Conservation (phyloP, 2,329 filamentous ascomycete genomes). For the Cercospora sp. region DNA sequence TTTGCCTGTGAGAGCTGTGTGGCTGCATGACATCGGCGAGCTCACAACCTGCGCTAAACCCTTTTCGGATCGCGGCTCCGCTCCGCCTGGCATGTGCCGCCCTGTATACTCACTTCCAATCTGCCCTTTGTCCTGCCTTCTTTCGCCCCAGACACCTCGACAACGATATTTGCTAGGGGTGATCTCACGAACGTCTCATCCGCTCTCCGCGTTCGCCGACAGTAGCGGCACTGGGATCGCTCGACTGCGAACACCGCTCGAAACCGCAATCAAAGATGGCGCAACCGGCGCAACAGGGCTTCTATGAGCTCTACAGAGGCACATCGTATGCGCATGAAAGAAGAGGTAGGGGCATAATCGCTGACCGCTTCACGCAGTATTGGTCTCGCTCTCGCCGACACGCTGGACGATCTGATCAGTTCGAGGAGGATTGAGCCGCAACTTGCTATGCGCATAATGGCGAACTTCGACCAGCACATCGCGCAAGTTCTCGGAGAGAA, state of each 20-base stretch:
- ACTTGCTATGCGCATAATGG: constrained; percentile 96
- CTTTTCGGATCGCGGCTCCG: constrained; percentile 8
- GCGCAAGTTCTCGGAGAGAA: constrained; percentile 88
- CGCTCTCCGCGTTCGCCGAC: background rate
- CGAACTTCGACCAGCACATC: constrained; percentile 91
- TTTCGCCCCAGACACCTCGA: constrained; percentile 5
- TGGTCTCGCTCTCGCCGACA: constrained; percentile 89
- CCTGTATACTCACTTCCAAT: background rate
- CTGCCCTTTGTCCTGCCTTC: background rate
- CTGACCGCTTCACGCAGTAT: constrained; percentile 59
- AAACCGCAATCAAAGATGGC: constrained; percentile 22
- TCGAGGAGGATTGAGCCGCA: constrained; percentile 95
- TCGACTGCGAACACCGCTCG: background rate
- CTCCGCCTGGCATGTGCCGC: background rate
- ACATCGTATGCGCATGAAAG: constrained; percentile 72
- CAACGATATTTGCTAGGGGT: background rate
- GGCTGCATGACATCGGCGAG: constrained; percentile 26
- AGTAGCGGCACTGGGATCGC: background rate
- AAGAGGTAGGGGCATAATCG: background rate
- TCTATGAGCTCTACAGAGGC: constrained; percentile 96
- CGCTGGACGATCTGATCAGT: constrained; percentile 93
- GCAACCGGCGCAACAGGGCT: constrained; percentile 44
- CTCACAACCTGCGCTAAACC: constrained; percentile 10
- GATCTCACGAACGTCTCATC: background rate
- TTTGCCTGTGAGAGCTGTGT: constrained; percentile 12